These are phyloP conservation scores for Quercus bicolor DNA, from an alignment of 306 rosid genomes.

Conservation along the genomic window DNA sequence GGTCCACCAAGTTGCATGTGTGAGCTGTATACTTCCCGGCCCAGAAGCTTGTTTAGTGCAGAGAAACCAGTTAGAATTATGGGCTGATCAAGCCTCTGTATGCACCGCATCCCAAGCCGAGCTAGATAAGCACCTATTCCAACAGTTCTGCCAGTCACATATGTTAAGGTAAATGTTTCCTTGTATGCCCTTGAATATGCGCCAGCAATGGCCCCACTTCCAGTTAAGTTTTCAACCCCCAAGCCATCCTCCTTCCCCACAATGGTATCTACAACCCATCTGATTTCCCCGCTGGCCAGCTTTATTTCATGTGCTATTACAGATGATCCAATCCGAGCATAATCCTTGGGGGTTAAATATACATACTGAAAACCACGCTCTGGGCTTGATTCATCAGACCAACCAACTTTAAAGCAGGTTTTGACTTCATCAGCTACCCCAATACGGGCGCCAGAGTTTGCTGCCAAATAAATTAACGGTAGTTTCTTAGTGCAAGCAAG, in stretches of 20 bases:
- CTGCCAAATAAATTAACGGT: conserved; percentile 92
- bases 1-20: conserved; percentile 99
- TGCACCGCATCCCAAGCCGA: conserved; percentile 98
- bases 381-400: conserved; percentile 93
- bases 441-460: conserved; percentile 97
- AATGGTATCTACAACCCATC: conserved; percentile 97
- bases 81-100: conserved; percentile 98
- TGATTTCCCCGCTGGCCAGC: conserved; percentile 70
- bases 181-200: conserved; percentile 89
- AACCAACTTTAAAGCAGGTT: conserved; percentile 91
- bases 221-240: conserved; percentile 94
- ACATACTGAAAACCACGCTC: conserved; percentile 93
- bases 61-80: conserved; percentile 96
- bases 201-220: conserved; percentile 96
- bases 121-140: conserved; percentile 99
- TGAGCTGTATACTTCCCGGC: conserved; percentile 99
- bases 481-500: conserved; percentile 79
- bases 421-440: conserved; percentile 97
- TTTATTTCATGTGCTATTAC: conserved; percentile 79
- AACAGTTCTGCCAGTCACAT: conserved; percentile 95
- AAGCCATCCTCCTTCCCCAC: conserved; percentile 95
- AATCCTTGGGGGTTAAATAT: conserved; percentile 80
- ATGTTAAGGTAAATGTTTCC: conserved; percentile 93
- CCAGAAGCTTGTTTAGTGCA: conserved; percentile 94
- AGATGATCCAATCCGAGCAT: conserved; percentile 76